A percentile compares a stretch with the other conserved stretches of the same genome.
Evolutionary conservation across 2,329 filamentous ascomycete genomes (phyloP).

Genomic region (Cladosporium sphaerospermum): DNA sequence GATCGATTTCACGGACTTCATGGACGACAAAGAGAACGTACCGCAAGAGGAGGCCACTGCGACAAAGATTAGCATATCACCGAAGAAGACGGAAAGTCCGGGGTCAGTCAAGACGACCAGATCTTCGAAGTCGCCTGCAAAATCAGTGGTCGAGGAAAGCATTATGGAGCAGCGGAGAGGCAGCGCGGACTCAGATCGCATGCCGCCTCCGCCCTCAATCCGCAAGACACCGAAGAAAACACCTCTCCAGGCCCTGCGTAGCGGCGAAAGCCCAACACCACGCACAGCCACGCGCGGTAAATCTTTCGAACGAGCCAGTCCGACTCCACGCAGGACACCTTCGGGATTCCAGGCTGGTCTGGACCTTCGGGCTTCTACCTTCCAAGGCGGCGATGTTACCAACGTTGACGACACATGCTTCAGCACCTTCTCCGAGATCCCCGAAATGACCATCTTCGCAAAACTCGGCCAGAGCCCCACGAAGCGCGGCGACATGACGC

Average conservation of each 20-base stretch:
- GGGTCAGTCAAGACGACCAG: conserved; percentile 14
- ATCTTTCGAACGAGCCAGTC: conserved; percentile 16
- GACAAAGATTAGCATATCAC: conserved; percentile 21
- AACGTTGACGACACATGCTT: conserved; percentile 64
- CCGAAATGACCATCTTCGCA: conserved; percentile 78
- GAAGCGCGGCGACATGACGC: conserved; percentile 30
- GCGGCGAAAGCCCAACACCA: conserved; percentile 23
- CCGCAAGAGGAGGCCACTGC: conserved; percentile 16
- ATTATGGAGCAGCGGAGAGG: conserved; percentile 15
- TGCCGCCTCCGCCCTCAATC: conserved; percentile 24
- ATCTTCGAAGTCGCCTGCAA: background rate
- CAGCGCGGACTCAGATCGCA: conserved; percentile 24
- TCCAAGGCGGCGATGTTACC: conserved; percentile 28
- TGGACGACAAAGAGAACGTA: conserved; percentile 30
- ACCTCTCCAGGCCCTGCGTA: conserved; percentile 20
- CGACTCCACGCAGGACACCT: conserved; percentile 13
- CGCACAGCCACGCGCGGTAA: conserved; percentile 17
- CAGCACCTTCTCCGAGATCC: conserved; percentile 83
- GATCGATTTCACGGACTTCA: conserved; percentile 9
- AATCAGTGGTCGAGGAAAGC: background rate
- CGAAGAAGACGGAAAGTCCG: conserved; percentile 20
- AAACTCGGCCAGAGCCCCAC: conserved; percentile 55
- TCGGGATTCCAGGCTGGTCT: conserved; percentile 21
- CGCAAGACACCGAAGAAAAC: conserved; percentile 28
- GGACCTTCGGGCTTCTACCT: conserved; percentile 18